These are phyloP conservation scores for Trichoderma asperellum DNA, from an alignment of 2,329 filamentous ascomycete genomes.

Conservation along the genomic window DNA sequence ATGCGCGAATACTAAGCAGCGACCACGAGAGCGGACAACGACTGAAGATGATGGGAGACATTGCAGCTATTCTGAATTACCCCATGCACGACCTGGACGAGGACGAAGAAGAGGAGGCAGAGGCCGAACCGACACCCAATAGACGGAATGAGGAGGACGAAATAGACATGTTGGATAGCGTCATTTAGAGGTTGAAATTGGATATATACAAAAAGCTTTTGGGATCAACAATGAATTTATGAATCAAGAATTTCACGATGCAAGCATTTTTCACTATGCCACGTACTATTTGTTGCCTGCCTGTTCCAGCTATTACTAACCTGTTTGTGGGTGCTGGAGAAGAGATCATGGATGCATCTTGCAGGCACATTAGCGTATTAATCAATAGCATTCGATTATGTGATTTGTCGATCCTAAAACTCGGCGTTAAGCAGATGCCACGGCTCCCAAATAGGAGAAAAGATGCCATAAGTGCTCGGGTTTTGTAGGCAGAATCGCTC, in stretches of 20 bases:
- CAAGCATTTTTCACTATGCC: neutral
- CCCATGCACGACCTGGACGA: slow-evolving; percentile 82
- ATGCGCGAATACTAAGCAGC: slow-evolving; percentile 86
- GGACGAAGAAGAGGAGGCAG: slow-evolving; percentile 56
- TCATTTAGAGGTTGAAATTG: slow-evolving; percentile 37
- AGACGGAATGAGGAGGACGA: slow-evolving; percentile 38
- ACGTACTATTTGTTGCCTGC: neutral
- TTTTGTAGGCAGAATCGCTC: neutral
- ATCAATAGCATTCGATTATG: neutral
- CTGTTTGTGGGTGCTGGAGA: neutral
- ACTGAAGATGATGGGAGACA: slow-evolving; percentile 79
- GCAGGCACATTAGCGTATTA: neutral
- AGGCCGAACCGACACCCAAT: slow-evolving; percentile 26
- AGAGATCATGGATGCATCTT: neutral
- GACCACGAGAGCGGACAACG: slow-evolving; percentile 92
- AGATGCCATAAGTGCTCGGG: slow-evolving; percentile 3
- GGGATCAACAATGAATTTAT: neutral
- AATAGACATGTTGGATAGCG: slow-evolving; percentile 40
- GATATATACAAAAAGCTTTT: slow-evolving; percentile 1
- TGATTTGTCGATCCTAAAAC: neutral
- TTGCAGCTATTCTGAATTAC: slow-evolving; percentile 90
- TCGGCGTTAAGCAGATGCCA: slow-evolving; percentile 10
- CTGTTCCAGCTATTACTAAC: neutral
- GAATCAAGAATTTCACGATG: neutral
- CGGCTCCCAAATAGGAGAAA: neutral